Evolutionary conservation across 768 basidiomycete species (phyloP).

Genomic region (Kwoniella botswanensis): DNA sequence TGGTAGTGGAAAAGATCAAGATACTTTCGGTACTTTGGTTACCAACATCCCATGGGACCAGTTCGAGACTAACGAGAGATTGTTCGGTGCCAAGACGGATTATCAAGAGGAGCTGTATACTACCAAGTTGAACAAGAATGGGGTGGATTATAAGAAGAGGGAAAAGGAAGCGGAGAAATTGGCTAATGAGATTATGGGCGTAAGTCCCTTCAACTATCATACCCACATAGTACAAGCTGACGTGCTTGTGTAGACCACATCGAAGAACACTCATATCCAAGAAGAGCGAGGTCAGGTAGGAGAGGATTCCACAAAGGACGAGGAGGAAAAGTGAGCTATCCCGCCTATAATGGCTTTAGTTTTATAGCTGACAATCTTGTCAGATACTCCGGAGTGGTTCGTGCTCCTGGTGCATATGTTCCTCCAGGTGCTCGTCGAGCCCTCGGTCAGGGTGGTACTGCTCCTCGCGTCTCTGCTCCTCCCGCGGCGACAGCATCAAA

Average conservation of each 20-base stretch:
- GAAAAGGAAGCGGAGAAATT: slow-evolving; percentile 85
- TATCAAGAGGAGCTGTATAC: slow-evolving; percentile 96
- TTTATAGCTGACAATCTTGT: slow-evolving; percentile 6
- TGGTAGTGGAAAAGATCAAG: slow-evolving; percentile 34
- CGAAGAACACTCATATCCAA: slow-evolving; percentile 81
- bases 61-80: slow-evolving; percentile 60
- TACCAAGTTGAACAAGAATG: slow-evolving; percentile 83
- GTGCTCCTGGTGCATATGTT: slow-evolving; percentile 86
- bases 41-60: slow-evolving; percentile 53
- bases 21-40: slow-evolving; percentile 46
- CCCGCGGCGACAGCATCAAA: slow-evolving; percentile 16
- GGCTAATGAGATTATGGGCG: slow-evolving; percentile 88
- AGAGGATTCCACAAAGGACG: slow-evolving; percentile 75
- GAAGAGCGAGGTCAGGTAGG: slow-evolving; percentile 75
- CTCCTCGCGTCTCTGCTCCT: slow-evolving; percentile 18
- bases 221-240: neutral
- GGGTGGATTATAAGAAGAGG: slow-evolving; percentile 82
- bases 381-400: slow-evolving; percentile 91
- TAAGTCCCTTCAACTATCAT: slow-evolving; percentile 59
- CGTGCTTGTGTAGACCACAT: slow-evolving; percentile 22
- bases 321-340: slow-evolving; percentile 87
- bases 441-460: slow-evolving; percentile 17
- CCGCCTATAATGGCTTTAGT: neutral
- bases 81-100: slow-evolving; percentile 87
- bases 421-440: slow-evolving; percentile 83